Conservation (phyloP, 768 basidiomycete genomes). For the Sarcomyxa edulis region DNA sequence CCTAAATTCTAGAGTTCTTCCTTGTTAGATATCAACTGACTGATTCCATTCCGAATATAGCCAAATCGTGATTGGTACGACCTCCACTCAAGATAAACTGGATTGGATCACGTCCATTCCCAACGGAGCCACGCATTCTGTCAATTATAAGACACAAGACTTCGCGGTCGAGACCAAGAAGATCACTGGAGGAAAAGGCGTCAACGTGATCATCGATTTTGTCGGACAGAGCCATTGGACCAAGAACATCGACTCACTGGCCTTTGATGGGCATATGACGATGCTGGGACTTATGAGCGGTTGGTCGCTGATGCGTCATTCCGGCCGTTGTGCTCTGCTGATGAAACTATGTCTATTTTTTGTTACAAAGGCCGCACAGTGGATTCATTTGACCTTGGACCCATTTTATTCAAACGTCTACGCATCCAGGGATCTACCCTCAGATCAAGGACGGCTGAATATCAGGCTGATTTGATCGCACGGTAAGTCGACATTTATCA, state of each 20-base stretch:
- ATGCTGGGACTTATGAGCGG: constrained; percentile 64
- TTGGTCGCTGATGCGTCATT: constrained; percentile 20
- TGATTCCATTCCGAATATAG: constrained; percentile 27
- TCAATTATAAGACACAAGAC: constrained; percentile 83
- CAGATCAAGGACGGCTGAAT: constrained; percentile 65
- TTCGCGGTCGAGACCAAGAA: constrained; percentile 72
- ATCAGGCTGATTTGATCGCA: constrained; percentile 69
- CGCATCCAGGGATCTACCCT: constrained; percentile 87
- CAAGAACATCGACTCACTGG: constrained; percentile 66
- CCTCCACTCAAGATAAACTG: constrained; percentile 80
- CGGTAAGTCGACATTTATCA: constrained; percentile 30
- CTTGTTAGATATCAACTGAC: too few species aligned
- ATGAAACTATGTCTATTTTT: constrained; percentile 10
- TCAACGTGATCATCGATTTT: constrained; percentile 82
- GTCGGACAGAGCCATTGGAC: constrained; percentile 73
- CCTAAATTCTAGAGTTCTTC: constrained; percentile 5
- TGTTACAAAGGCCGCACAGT: constrained; percentile 42
- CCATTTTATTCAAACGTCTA: constrained; percentile 79
- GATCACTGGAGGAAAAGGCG: constrained; percentile 64
- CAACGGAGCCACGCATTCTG: constrained; percentile 66
- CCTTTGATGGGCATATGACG: constrained; percentile 71
- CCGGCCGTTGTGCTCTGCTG: neutral
- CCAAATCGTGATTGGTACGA: constrained; percentile 74
- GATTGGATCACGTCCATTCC: constrained; percentile 65
- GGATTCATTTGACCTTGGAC: constrained; percentile 48